These are phyloP conservation scores for Golovinomyces cichoracearum DNA, from an alignment of 2,329 filamentous ascomycete species.

Conservation along the genomic window DNA sequence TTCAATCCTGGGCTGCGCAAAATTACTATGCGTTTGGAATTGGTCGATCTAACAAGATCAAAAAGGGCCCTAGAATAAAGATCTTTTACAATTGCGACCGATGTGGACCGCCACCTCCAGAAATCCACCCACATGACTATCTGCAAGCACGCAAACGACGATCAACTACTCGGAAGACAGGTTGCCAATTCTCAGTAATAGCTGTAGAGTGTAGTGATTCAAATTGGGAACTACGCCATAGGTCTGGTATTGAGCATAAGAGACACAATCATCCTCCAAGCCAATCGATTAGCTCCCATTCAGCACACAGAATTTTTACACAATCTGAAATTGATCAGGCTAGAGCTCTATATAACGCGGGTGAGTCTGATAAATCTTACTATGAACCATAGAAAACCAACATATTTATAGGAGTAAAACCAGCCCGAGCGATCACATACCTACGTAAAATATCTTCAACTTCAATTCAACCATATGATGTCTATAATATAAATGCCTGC, in stretches of 20 bases:
- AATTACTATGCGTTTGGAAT: no score
- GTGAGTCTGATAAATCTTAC: background rate
- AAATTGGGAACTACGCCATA: background rate
- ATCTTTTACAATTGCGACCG: background rate
- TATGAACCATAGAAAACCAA: no score
- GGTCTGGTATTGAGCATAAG: background rate
- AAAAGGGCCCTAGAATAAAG: background rate
- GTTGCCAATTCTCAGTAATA: background rate
- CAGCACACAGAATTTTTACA: background rate
- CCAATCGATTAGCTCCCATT: background rate
- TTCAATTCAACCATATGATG: no score
- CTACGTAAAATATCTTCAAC: no score
- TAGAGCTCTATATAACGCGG: background rate
- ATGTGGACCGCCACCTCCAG: background rate
- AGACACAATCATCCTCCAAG: background rate
- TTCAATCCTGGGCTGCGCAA: no score
- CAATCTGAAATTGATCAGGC: background rate
- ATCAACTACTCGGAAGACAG: background rate
- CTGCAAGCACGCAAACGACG: background rate
- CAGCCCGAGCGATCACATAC: no score
- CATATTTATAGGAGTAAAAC: no score
- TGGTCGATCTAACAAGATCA: background rate
- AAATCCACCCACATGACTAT: background rate
- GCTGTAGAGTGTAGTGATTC: background rate
- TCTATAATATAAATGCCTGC: constrained; percentile 1